Percentiles rank a stretch among this genome's conserved stretches.
These are phyloP conservation scores for Collybia sp. DNA, from an alignment of 768 basidiomycete genomes.

Conservation along the genomic window DNA sequence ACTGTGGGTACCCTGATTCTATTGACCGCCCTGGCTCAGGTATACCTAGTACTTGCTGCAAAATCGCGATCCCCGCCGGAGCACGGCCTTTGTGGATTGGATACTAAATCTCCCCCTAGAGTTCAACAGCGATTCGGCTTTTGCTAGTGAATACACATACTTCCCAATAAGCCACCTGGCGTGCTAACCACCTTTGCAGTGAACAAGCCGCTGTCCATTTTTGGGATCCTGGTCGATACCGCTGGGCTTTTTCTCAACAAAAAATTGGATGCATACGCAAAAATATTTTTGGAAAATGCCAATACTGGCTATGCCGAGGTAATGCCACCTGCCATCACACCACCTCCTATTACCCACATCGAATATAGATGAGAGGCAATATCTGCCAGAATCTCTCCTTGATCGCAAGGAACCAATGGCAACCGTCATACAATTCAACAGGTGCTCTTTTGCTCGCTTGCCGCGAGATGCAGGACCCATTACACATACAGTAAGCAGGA, in stretches of 20 bases:
- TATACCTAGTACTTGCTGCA: constrained; percentile 43
- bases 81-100: constrained; percentile 70
- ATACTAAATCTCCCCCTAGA: constrained; percentile 73
- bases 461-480: constrained; percentile 43
- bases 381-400: constrained; percentile 63
- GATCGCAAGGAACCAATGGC: constrained; percentile 60
- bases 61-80: constrained; percentile 78
- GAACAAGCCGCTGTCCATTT: constrained; percentile 66
- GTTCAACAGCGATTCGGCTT: constrained; percentile 82
- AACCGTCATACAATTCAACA: constrained; percentile 57
- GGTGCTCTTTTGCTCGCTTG: constrained; percentile 55
- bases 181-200: constrained; percentile 35
- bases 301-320: constrained; percentile 87
- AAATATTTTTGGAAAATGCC: constrained; percentile 69
- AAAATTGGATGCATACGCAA: constrained; percentile 62
- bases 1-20: constrained; percentile 31
- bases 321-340: constrained; percentile 8
- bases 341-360: constrained; percentile 2
- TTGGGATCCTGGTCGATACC: constrained; percentile 62
- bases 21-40: constrained; percentile 3
- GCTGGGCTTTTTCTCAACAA: constrained; percentile 64
- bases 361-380: constrained; percentile 41
- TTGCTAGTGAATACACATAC: constrained; percentile 53
- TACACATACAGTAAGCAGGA: constrained; percentile 48
- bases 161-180: no score